Base-by-base conservation (phyloP, 1,139 yeast genomes). In the Zygosaccharomyces pseudobailii region DNA sequence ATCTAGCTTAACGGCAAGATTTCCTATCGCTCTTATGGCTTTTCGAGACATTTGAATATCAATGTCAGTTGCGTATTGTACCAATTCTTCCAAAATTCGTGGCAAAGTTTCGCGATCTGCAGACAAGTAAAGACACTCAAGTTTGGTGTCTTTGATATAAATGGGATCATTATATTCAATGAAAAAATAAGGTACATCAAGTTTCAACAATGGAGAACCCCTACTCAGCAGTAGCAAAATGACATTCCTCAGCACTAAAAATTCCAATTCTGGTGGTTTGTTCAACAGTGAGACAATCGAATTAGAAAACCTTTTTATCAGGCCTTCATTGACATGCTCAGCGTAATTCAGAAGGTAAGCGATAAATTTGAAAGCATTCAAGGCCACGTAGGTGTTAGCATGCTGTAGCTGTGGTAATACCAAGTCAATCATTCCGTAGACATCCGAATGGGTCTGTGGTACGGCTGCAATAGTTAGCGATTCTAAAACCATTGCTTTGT, bases 1-100 rank as follows among this genome's bases (percentile, higher is more conserved):
- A 44, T 74, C 81, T 23, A 88, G 69, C 58, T 87, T 88, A 28
- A 89, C 82, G 0, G 96, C 95, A 33, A 92, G 71, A 58, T 88
- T 87, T 2, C 97, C 97, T 55, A 92, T 82, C 0, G 96, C 96
- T 49, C 96, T 71, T 3, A 90, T 83, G 0, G 97, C 88, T 58
- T 88, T 87, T 46, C 95, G 72, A 1, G 94, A 87, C 82, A 87
- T 86, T 47, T 87, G 84, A 7, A 84, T 79, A 63, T 88, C 96
- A 28, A 87, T 84, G 56, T 87, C 95, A 0, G 90, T 79, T 4
- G 95, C 94, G 63, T 89, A 88, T 58, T 87, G 95, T 55, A 83
- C 86, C 39, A 90, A 68, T 61, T 90, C 97, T 23, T 80, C 71
- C 40, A 89, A 68, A 0, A 90, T 92, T 23, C 74, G 70, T 9